Evolutionary conservation across 768 basidiomycete genomes (phyloP), one percentile per base, ranked within the genome.

Genomic region (Auriscalpium orientale): DNA sequence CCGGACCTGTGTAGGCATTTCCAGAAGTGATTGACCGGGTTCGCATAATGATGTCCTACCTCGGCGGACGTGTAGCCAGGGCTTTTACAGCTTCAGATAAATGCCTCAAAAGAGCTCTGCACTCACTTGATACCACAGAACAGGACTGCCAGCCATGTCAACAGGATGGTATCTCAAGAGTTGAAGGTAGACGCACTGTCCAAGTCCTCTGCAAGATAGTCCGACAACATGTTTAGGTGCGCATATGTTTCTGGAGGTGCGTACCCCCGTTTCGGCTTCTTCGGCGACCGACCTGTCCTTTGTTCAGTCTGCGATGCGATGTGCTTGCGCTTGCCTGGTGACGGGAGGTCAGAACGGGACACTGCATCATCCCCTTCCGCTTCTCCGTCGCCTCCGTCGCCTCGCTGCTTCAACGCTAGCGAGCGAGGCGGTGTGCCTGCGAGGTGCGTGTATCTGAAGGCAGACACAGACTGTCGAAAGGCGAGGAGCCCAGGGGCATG

Each of bases 71-170:
- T 77, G 59, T 77, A 68, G 1, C 89, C 90, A 2, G 87, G 87
- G 63, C 85, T 90, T 46, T 16, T 28, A 57, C 37, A 58, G 34
- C 38, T 53, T n/a, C 49, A 37, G 35, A 20, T 33, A 13, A 11
- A 6, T 22, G 20, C 50, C n/a, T 40, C 28, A 55, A 13, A 10
- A 34, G n/a, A 21, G 9, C 6, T n/a, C 16, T 16, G 22, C 16
- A 59, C 76, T 53, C 59, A 90, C 90, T 91, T 94, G 49, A 93
- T 90, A 8, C 91, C 91, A 64, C 89, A 91, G 61, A 93, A 91
- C 13, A 91, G 61, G 21, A 92, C 89, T 92, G 51, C 0, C 22
- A 13, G 12, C 10, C 12, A 45, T 0, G 10, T 50, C 6, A 36
- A 34, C 20, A 43, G 4, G 4, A 20, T 51, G 28, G 51, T 34